Conservation (phyloP, 2,329 filamentous ascomycete genomes). For the Botryotinia calthae region DNA sequence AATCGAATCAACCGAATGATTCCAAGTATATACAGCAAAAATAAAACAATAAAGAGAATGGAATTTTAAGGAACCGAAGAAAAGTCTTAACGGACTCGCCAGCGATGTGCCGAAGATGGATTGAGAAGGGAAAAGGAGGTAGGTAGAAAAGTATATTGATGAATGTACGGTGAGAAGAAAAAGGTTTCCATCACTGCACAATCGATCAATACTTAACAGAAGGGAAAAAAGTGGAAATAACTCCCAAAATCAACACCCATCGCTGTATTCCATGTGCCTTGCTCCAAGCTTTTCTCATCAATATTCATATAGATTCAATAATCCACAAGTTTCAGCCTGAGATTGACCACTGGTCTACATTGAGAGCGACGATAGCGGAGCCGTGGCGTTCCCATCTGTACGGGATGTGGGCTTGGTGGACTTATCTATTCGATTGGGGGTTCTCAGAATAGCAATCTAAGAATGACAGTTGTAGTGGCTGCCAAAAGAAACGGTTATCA, state of each 20-base stretch:
- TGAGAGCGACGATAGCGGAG: conserved; percentile 23
- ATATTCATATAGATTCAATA: neutral
- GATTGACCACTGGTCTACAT: neutral
- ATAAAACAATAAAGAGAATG: conserved; percentile 21
- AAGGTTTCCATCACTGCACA: neutral
- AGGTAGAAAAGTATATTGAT: conserved; percentile 12
- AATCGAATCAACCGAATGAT: conserved; percentile 3
- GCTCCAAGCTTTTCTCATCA: neutral
- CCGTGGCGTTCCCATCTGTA: conserved; percentile 22
- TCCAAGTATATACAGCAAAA: neutral
- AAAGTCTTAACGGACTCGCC: conserved; percentile 30
- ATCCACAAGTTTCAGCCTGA: conserved; percentile 16
- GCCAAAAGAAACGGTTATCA: neutral
- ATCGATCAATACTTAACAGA: conserved; percentile 19
- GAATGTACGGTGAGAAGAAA: conserved; percentile 12
- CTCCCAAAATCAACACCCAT: neutral
- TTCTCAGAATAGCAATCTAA: neutral
- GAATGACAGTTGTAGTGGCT: neutral
- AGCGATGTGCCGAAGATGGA: conserved; percentile 28
- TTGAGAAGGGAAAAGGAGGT: conserved; percentile 20
- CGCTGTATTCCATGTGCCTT: neutral
- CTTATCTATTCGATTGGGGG: neutral
- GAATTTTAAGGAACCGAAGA: conserved; percentile 20
- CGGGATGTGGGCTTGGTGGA: neutral
- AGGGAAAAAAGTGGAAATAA: conserved; percentile 13